Base-by-base conservation (phyloP, 2,329 filamentous ascomycete species). In the Colletotrichum truncatum region DNA sequence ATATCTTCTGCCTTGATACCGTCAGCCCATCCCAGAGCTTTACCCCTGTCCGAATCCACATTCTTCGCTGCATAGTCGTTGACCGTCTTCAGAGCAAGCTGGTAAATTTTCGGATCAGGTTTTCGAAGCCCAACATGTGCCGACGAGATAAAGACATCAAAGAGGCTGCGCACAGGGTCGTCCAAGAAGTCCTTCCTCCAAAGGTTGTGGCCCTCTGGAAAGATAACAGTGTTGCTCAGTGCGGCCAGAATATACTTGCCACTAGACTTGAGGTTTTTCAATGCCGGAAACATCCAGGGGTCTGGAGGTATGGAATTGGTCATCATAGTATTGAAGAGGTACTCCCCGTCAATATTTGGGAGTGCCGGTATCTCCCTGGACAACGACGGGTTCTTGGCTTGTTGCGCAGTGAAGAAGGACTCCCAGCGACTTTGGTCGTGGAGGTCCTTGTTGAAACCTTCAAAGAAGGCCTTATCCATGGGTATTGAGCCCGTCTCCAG, bases 321-420 rank as follows among this genome's bases (percentile, higher is more conserved):
- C 93, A 98, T 98, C 94, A 98, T 98, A 72, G 91, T 87, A 86
- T 93, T 92, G 81, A 97, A 98, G 26, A 99, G 82, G 78, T 81
- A 88, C 74, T 93, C 89, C 12, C 87, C 92, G 73, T 98, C 90
- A 46, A 98, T 85, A 2, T 82, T 77, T 0, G 95, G 95, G 0
- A 94, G 75, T 0, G 89, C 84, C 2, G 93, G 92, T 0, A 84
- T 71, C 14, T 79, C 70, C 16, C 66, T 73, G 21, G 77, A 77
- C 11, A 81, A 78, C 23, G 63, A 74, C 2, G 80, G 77, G 65
- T 82, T 73, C 73, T 78, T 82, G 68, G 73, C 73, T 59, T 77
- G 79, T 63, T 83, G 81, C 28, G 73, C 71, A 45, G 72, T 66
- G 79, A 88, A 86, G 73, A 88, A 98, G 6, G 84, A 79, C 21